phyloP scores from a whole-genome alignment of 2,329 filamentous ascomycete species.

The Talaromyces islandicus region DNA sequence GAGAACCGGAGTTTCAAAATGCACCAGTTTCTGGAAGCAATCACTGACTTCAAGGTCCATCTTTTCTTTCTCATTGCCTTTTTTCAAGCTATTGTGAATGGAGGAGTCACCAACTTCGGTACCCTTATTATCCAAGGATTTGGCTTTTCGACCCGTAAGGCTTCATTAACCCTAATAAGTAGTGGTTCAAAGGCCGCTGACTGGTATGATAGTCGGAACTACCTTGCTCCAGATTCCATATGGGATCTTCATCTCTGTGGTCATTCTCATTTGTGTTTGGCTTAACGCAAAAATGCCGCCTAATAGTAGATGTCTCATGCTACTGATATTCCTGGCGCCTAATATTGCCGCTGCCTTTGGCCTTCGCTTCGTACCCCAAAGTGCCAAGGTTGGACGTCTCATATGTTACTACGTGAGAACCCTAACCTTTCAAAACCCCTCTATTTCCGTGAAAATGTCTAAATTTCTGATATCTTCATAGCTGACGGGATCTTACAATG shows the following conservation, averaged over 20 bases:
- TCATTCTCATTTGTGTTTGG: slow-evolving; percentile 44
- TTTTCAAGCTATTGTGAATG: not conserved
- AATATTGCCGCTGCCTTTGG: slow-evolving; percentile 56
- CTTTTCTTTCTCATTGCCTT: slow-evolving; percentile 24
- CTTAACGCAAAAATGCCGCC: slow-evolving; percentile 41
- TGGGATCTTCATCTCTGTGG: slow-evolving; percentile 45
- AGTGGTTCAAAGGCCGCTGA: not conserved
- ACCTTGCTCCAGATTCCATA: slow-evolving; percentile 50
- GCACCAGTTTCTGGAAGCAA: not conserved
- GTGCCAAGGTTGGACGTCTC: slow-evolving; percentile 49
- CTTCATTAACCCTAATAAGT: too few species aligned
- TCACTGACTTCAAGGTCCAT: not conserved
- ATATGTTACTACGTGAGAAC: slow-evolving; percentile 48
- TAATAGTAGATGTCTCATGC: slow-evolving; percentile 48
- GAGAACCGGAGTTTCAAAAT: not conserved
- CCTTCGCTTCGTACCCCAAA: slow-evolving; percentile 47
- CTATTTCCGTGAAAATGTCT: too few species aligned
- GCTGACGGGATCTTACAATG: slow-evolving; percentile 50
- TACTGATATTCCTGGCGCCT: slow-evolving; percentile 51
- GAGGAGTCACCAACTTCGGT: slow-evolving; percentile 52
- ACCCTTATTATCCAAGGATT: slow-evolving; percentile 55
- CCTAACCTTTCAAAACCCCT: too few species aligned
- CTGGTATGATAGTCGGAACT: slow-evolving; percentile 34
- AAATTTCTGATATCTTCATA: too few species aligned
- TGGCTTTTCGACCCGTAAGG: slow-evolving; percentile 42